Conservation (phyloP, 1,284 basidiomycete species). For the Leccinum subrobustum region DNA sequence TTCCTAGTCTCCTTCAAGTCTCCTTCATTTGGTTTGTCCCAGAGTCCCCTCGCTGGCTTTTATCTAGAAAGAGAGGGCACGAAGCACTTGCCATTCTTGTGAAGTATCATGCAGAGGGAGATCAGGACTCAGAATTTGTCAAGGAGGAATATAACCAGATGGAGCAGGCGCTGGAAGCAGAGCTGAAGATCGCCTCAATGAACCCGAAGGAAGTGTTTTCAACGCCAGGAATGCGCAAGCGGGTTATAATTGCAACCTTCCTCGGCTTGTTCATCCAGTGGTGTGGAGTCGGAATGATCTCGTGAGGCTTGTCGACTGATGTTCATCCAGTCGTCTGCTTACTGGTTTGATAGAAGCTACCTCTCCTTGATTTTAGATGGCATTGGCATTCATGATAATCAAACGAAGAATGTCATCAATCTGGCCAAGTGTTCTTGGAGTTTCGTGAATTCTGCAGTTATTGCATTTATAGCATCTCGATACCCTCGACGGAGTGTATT, state of each 20-base stretch:
- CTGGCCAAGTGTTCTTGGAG: constrained; percentile 16
- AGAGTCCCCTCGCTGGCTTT: constrained; percentile 62
- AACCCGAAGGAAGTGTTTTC: constrained; percentile 2
- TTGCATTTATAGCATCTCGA: constrained; percentile 15
- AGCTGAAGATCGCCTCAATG: constrained; percentile 2
- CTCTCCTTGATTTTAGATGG: constrained; percentile 19
- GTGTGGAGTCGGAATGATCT: constrained; percentile 13
- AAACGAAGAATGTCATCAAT: constrained; percentile 21
- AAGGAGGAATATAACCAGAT: constrained; percentile 42
- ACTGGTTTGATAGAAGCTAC: constrained; percentile 5
- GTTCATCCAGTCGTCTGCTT: not conserved
- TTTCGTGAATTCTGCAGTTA: constrained; percentile 1
- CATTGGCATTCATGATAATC: constrained; percentile 21
- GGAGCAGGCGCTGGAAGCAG: constrained; percentile 39
- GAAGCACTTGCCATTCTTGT: constrained; percentile 31
- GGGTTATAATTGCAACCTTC: constrained; percentile 9
- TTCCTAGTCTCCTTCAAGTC: constrained; percentile 49
- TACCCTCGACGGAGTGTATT: constrained; percentile 19
- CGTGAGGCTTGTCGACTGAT: constrained; percentile 1
- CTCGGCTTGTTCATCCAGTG: constrained; percentile 52
- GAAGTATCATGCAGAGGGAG: constrained; percentile 21
- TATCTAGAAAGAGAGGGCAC: constrained; percentile 48
- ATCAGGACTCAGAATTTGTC: constrained; percentile 16
- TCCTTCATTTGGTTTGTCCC: constrained; percentile 49
- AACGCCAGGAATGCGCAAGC: constrained; percentile 12